Evolutionary conservation across 2,329 filamentous ascomycete genomes (phyloP).

Genomic region (Calycina marina): DNA sequence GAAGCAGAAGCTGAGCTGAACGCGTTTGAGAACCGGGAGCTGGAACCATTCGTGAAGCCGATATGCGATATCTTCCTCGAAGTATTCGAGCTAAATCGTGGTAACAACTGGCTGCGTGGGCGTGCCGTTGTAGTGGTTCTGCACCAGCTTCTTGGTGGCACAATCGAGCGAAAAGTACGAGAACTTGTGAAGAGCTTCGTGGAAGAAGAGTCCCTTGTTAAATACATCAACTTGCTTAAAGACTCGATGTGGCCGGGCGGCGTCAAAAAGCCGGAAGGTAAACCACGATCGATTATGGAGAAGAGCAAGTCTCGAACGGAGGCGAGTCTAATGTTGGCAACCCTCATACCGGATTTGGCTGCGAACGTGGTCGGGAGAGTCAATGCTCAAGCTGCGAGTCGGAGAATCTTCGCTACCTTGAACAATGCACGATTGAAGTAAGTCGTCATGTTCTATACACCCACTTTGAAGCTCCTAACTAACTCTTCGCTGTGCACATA

Average conservation of each 20-base stretch:
- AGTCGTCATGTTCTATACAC: slow-evolving; percentile 25
- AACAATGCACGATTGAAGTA: slow-evolving; percentile 88
- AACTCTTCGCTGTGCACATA: slow-evolving; percentile 18
- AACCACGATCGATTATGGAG: slow-evolving; percentile 51
- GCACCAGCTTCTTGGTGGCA: slow-evolving; percentile 88
- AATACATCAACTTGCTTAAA: slow-evolving; percentile 59
- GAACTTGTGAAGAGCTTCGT: slow-evolving; percentile 63
- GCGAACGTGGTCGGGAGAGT: slow-evolving; percentile 83
- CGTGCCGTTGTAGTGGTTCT: slow-evolving; percentile 91
- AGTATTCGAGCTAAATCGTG: slow-evolving; percentile 83
- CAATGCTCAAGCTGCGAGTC: slow-evolving; percentile 81
- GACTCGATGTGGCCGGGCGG: slow-evolving; percentile 74
- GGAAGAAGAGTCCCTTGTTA: slow-evolving; percentile 64
- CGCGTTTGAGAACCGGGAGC: slow-evolving; percentile 78
- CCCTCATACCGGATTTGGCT: slow-evolving; percentile 78
- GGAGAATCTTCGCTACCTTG: slow-evolving; percentile 76
- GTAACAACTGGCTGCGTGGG: slow-evolving; percentile 94
- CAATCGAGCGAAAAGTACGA: slow-evolving; percentile 87
- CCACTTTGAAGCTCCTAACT: slow-evolving; percentile 2
- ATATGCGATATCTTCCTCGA: slow-evolving; percentile 97
- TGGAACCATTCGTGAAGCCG: slow-evolving; percentile 93
- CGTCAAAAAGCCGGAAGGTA: slow-evolving; percentile 31
- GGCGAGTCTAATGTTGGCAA: slow-evolving; percentile 77
- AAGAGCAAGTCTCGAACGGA: slow-evolving; percentile 72
- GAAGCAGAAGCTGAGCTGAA: slow-evolving; percentile 91